Base-by-base conservation (phyloP, 306 rosid species). In the Canavalia gladiata region DNA sequence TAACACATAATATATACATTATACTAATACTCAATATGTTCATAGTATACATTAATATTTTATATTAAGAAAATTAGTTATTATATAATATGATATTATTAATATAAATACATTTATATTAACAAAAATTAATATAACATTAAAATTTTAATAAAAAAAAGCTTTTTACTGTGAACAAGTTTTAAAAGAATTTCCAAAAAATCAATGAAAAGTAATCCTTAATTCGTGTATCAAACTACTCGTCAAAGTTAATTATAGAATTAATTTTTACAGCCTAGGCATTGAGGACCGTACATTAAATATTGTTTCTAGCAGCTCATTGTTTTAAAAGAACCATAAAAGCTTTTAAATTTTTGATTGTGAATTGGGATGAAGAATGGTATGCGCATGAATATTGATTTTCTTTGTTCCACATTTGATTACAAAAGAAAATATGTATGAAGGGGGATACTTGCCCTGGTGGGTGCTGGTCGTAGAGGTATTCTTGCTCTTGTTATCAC, bases 401-500 rank as follows among this genome's bases (percentile, higher is more conserved):
- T 59, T 13, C 13, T 12, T 64, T 37, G 13, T 5, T n/a, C n/a
- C n/a, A n/a, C n/a, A n/a, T n/a, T n/a, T n/a, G n/a, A n/a, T n/a
- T n/a, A n/a, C n/a, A n/a, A n/a, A 45, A 33, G 13, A 59, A 29
- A 30, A 57, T 55, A 1, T 8, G 3, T 28, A 4, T 0, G 8
- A 13, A 8, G 0, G 5, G 8, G 18, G n/a, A 42, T 45, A 73
- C 59, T 50, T 88, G 58, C 98, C 89, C 86, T 90, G 0, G 47
- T 85, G 0, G 92, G 93, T 41, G 94, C 87, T 3, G 87, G 59
- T 5, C 72, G 79, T 5, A 92, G 84, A 78, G 90, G 74, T 60
- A 94, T 90, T 84, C 96, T 91, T 70, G 97, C 98, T 84, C 97
- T 85, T 13, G 94, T 88, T 70, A 94, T 90, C 1, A 94, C 69